phyloP scores from a whole-genome alignment of 1,284 basidiomycete species.

The Crepidotus sp. region DNA sequence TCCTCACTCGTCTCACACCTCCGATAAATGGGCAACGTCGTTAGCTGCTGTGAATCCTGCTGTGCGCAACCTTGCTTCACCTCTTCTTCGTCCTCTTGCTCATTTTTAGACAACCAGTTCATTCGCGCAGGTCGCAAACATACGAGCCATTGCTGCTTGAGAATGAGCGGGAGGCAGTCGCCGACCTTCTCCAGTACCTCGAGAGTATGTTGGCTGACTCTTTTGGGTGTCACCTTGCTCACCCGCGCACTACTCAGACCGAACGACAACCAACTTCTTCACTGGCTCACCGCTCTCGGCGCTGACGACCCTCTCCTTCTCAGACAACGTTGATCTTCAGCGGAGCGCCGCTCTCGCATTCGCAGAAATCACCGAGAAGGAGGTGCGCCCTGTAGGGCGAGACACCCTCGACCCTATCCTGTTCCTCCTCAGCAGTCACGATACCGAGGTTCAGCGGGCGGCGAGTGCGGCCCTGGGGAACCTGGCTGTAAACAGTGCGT shows the following conservation, averaged over 20 bases:
- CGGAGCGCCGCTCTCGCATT: conserved; percentile 97
- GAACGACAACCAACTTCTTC: conserved; percentile 95
- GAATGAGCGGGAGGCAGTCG: conserved; percentile 98
- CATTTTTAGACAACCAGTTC: conserved; percentile 37
- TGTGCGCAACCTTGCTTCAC: conserved; percentile 37
- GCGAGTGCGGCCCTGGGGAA: conserved; percentile 98
- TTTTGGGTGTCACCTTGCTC: conserved; percentile 12
- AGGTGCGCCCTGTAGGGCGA: conserved; percentile 92
- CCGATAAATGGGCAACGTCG: conserved; percentile 41
- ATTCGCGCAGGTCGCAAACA: conserved; percentile 70
- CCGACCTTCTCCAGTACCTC: conserved; percentile 93
- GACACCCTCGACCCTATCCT: conserved; percentile 98
- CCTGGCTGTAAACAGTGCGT: conserved; percentile 93
- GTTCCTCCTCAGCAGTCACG: conserved; percentile 95
- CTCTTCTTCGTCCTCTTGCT: conserved; percentile 14
- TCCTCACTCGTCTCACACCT: neutral
- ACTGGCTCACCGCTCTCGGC: conserved; percentile 86
- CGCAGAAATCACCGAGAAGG: conserved; percentile 99
- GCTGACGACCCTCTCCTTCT: conserved; percentile 95
- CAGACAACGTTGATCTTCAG: conserved; percentile 98
- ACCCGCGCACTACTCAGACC: conserved; percentile 48
- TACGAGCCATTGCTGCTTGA: conserved; percentile 94
- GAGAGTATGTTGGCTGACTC: conserved; percentile 63
- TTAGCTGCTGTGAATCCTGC: conserved; percentile 73
- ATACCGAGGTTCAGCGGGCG: conserved; percentile 97